phyloP scores from a whole-genome alignment of 2,329 filamentous ascomycete genomes.

The Ustilaginoidea virens region DNA sequence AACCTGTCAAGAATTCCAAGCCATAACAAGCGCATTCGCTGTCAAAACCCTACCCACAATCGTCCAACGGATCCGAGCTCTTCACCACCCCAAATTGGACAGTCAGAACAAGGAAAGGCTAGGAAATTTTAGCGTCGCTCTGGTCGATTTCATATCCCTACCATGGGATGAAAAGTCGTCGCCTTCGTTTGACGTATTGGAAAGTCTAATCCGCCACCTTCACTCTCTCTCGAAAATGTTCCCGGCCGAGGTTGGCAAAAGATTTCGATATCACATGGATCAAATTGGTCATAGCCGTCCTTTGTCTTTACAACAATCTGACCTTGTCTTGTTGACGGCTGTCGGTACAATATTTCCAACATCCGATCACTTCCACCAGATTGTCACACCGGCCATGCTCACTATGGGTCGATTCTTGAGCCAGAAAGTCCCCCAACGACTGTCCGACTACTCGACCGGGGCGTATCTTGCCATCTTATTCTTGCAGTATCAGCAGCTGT shows the following conservation, averaged over 20 bases:
- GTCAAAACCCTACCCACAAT: constrained; percentile 56
- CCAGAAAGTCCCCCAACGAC: constrained; percentile 50
- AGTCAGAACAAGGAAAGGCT: constrained; percentile 76
- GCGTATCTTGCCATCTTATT: constrained; percentile 66
- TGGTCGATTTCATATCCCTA: constrained; percentile 47
- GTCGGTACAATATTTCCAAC: constrained; percentile 80
- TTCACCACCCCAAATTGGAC: constrained; percentile 82
- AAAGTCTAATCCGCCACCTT: constrained; percentile 73
- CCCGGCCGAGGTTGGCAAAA: constrained; percentile 58
- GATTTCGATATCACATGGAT: constrained; percentile 60
- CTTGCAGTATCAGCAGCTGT: constrained; percentile 67
- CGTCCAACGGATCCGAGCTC: constrained; percentile 74
- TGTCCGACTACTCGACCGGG: constrained; percentile 56
- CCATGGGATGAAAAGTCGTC: constrained; percentile 26
- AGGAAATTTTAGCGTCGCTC: constrained; percentile 44
- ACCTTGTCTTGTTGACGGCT: constrained; percentile 71
- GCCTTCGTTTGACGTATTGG: constrained; percentile 52
- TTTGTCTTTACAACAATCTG: constrained; percentile 44
- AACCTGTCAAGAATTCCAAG: constrained; percentile 58
- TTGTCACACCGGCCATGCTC: constrained; percentile 79
- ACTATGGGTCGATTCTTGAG: constrained; percentile 73
- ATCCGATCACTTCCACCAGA: constrained; percentile 92
- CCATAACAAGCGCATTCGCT: constrained; percentile 45
- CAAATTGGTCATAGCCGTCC: constrained; percentile 34
- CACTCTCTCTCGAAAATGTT: constrained; percentile 86